Conservation (phyloP, 768 basidiomycete genomes). For the Calocybe indica region DNA sequence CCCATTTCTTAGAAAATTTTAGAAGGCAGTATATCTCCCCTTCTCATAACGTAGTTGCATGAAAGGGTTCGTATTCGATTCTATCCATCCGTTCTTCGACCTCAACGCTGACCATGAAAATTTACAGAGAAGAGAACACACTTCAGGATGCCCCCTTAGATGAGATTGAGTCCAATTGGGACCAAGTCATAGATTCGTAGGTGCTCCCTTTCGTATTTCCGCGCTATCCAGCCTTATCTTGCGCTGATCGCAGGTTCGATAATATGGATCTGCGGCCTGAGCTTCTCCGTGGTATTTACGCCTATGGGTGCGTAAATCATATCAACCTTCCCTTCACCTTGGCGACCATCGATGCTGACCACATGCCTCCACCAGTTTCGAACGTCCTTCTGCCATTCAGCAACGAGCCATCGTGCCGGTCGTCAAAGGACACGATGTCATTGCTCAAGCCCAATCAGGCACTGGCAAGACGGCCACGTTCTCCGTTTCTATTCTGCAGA, state of each 20-base stretch:
- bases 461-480: slow-evolving; percentile 99
- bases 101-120: not conserved
- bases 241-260: slow-evolving; percentile 68
- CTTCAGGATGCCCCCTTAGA: slow-evolving; percentile 76
- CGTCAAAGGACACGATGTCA: slow-evolving; percentile 97
- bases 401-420: slow-evolving; percentile 99
- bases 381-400: slow-evolving; percentile 98
- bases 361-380: slow-evolving; percentile 57
- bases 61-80: slow-evolving; percentile 13
- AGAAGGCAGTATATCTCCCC: slow-evolving; percentile 24
- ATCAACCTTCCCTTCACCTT: too few species aligned
- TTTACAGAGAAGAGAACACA: slow-evolving; percentile 50
- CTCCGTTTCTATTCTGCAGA: slow-evolving; percentile 94
- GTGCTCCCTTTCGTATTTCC: slow-evolving; percentile 20
- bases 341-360: too few species aligned
- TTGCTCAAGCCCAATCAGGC: slow-evolving; percentile 98
- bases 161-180: slow-evolving; percentile 99
- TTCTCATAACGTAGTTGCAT: slow-evolving; percentile 19
- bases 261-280: slow-evolving; percentile 98
- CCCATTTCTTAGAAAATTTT: slow-evolving; percentile 11
- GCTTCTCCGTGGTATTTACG: slow-evolving; percentile 97
- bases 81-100: not conserved
- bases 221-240: not conserved
- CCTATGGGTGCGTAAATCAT: slow-evolving; percentile 70
- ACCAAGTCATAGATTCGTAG: slow-evolving; percentile 95